Evolutionary conservation across 129 eudicot genomes (phyloP).

Genomic region (Ambrosia trifida): DNA sequence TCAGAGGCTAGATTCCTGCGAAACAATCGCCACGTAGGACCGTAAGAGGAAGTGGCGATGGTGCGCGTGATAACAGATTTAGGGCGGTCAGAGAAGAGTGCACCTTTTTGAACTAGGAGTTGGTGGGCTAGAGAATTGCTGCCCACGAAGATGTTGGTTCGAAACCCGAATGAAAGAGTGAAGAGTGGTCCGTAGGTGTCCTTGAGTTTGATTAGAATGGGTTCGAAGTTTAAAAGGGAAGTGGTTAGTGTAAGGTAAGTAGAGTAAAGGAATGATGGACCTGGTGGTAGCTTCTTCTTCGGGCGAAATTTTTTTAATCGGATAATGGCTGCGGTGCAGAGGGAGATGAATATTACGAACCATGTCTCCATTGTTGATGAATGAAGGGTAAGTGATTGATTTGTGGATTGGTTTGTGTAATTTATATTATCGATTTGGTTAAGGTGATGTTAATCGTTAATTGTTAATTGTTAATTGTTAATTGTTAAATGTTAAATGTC

Average conservation of each 20-base stretch:
- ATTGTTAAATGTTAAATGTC: too few species aligned
- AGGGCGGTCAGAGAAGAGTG: constrained; percentile 57
- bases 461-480: too few species aligned
- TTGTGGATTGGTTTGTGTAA: too few species aligned
- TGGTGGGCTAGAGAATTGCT: constrained; percentile 46
- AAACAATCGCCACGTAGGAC: constrained; percentile 37
- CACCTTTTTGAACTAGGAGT: constrained; percentile 54
- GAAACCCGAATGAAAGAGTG: constrained; percentile 37
- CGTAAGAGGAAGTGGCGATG: constrained; percentile 32
- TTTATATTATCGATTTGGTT: background rate
- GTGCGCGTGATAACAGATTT: constrained; percentile 16
- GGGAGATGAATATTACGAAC: background rate
- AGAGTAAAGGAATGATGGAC: constrained; percentile 22
- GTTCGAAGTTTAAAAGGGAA: constrained; percentile 16
- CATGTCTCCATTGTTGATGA: constrained; percentile 9
- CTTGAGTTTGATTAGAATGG: constrained; percentile 10
- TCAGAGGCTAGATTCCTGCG: constrained; percentile 36
- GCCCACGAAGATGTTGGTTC: constrained; percentile 37
- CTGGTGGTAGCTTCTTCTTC: constrained; percentile 39
- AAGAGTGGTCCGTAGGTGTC: constrained; percentile 43
- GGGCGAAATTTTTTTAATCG: background rate
- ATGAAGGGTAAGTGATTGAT: background rate
- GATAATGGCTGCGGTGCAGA: background rate
- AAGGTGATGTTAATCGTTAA: too few species aligned
- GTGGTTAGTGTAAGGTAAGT: constrained; percentile 18